Evolutionary conservation across 306 rosid species (phyloP).

Genomic region (Vachellia pachyceras): DNA sequence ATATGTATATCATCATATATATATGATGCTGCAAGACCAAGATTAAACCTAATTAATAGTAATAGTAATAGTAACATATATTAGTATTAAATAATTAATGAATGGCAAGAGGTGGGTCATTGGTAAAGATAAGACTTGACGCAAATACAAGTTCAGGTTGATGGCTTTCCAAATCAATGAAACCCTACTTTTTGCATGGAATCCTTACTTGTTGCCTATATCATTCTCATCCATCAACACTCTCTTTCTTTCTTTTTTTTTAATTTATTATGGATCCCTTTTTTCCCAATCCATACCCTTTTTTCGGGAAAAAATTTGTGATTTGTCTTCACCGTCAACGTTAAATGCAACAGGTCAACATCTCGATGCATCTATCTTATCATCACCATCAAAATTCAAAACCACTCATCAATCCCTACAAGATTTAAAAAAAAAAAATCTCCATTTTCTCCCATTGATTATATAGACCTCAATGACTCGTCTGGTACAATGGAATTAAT

Average conservation of each 20-base stretch:
- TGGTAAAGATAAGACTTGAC: slow-evolving; percentile 4
- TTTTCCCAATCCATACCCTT: neutral
- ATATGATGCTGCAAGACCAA: no score
- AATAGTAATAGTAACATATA: no score
- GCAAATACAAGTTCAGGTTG: neutral
- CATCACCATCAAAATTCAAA: slow-evolving; percentile 10
- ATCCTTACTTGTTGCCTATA: neutral
- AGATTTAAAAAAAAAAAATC: neutral
- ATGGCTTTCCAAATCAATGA: neutral
- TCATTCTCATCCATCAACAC: neutral
- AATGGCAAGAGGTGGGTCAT: slow-evolving; percentile 6
- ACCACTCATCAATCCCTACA: neutral
- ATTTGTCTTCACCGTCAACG: neutral
- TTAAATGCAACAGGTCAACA: neutral
- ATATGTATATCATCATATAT: no score
- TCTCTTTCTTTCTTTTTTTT: no score
- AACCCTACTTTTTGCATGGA: slow-evolving; percentile 9
- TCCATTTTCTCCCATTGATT: neutral
- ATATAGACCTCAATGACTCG: slow-evolving; percentile 10
- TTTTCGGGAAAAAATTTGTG: no score
- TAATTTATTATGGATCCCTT: neutral
- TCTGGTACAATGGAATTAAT: no score
- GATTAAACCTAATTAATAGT: neutral
- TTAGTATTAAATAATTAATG: neutral
- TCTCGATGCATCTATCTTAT: neutral